Percentiles rank a stretch among this genome's conserved stretches.
Conservation (phyloP, 768 basidiomycete genomes). For the Pleurotus tuber-regium region DNA sequence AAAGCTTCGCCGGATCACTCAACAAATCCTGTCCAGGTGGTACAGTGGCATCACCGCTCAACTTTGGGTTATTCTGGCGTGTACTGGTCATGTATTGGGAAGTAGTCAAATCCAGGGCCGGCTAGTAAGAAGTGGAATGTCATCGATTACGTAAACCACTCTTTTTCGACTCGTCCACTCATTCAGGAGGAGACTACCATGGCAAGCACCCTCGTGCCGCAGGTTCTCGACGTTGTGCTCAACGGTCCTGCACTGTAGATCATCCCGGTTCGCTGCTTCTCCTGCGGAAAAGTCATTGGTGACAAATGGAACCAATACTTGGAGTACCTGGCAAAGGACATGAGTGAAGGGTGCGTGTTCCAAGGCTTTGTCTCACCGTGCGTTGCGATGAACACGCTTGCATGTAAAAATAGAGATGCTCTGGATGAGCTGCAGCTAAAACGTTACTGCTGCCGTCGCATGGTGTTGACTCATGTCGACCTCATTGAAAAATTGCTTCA, state of each 20-base stretch:
- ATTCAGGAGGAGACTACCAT: no score
- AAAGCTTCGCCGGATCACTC: no score
- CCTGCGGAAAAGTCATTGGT: conserved; percentile 95
- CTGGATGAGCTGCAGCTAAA: conserved; percentile 87
- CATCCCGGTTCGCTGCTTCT: conserved; percentile 94
- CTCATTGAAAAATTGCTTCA: conserved; percentile 95
- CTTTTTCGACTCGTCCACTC: no score
- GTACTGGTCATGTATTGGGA: no score
- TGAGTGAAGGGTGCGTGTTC: conserved; percentile 79
- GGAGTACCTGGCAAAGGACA: conserved; percentile 74
- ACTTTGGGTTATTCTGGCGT: no score
- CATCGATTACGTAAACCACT: no score
- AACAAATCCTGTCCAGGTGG: no score
- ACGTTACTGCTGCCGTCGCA: conserved; percentile 93
- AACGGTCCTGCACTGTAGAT: conserved; percentile 50
- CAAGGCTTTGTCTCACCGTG: not conserved
- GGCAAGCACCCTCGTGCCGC: not conserved
- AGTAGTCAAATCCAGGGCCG: no score
- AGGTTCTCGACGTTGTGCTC: not conserved
- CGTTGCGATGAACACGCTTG: not conserved
- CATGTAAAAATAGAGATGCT: conserved; percentile 60
- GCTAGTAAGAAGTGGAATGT: no score
- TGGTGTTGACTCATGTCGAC: conserved; percentile 98
- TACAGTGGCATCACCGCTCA: no score
- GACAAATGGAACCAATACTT: conserved; percentile 94